A percentile compares a stretch with the other conserved stretches of the same genome.
These are phyloP conservation scores for Jasminum sambac DNA, from an alignment of 257 asterid genomes.

Conservation along the genomic window DNA sequence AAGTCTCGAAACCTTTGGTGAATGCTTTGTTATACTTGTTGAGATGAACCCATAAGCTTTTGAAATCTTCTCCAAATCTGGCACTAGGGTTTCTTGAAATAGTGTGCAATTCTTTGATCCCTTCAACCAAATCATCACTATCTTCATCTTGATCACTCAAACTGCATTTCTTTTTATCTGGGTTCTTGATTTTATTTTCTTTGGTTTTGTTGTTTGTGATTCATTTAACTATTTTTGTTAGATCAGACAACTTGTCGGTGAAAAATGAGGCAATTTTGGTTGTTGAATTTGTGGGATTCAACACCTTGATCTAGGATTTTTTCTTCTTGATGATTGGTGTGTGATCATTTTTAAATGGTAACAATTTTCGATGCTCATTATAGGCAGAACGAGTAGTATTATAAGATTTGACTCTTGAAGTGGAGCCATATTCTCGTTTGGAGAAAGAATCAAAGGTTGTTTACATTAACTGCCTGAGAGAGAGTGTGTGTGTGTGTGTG, in stretches of 20 bases:
- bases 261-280: too few relatives aligned
- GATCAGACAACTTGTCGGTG: too few relatives aligned
- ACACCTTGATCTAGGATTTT: slow-evolving; percentile 30
- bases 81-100: slow-evolving; percentile 73
- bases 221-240: slow-evolving; percentile 22
- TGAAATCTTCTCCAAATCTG: slow-evolving; percentile 76
- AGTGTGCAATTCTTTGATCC: slow-evolving; percentile 59
- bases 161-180: slow-evolving; percentile 22
- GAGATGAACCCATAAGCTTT: slow-evolving; percentile 56
- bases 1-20: slow-evolving; percentile 73
- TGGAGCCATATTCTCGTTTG: slow-evolving; percentile 53
- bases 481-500: too few relatives aligned
- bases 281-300: too few relatives aligned
- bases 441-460: slow-evolving; percentile 1
- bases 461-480: not conserved
- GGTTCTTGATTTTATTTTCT: slow-evolving; percentile 20
- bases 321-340: slow-evolving; percentile 44
- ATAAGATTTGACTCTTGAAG: slow-evolving; percentile 29
- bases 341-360: slow-evolving; percentile 36
- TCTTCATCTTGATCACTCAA: slow-evolving; percentile 49
- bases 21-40: slow-evolving; percentile 69
- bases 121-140: slow-evolving; percentile 62
- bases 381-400: slow-evolving; percentile 45
- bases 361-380: slow-evolving; percentile 28
- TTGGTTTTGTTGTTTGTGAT: slow-evolving; percentile 34